phyloP scores from a whole-genome alignment of 2,329 filamentous ascomycete genomes.

The Hymenoscyphus albidus region DNA sequence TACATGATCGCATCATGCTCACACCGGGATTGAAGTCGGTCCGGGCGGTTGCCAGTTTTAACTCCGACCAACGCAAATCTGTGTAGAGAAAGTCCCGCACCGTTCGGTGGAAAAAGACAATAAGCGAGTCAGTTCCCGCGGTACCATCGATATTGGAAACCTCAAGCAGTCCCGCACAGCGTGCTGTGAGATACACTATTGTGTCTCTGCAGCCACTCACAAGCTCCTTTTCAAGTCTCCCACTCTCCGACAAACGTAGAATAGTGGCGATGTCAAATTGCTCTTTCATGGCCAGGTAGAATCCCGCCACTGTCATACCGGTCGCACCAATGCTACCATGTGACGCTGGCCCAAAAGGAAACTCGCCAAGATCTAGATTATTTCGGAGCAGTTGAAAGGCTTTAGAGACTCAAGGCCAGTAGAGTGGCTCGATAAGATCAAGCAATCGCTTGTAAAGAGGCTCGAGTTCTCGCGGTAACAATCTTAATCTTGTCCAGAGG shows the following conservation, averaged over 20 bases:
- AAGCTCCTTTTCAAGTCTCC: neutral
- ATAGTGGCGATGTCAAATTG: neutral
- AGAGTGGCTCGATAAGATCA: slow-evolving; percentile 9
- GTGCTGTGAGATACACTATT: neutral
- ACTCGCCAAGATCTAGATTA: neutral
- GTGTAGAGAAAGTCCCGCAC: neutral
- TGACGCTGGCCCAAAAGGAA: too few species aligned
- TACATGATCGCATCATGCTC: neutral
- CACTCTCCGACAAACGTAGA: neutral
- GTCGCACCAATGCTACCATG: too few species aligned
- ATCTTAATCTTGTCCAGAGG: neutral
- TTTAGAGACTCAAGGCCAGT: slow-evolving; percentile 14
- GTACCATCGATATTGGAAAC: neutral
- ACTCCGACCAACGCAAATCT: neutral
- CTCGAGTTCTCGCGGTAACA: slow-evolving; percentile 7
- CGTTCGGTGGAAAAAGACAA: neutral
- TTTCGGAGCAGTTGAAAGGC: slow-evolving; percentile 5
- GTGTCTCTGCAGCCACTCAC: neutral
- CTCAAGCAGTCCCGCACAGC: neutral
- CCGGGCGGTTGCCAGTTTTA: neutral
- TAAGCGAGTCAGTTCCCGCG: too few species aligned
- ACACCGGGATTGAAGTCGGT: neutral
- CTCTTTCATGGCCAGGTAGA: too few species aligned
- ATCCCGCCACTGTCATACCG: too few species aligned
- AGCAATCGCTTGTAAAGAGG: slow-evolving; percentile 11